These are phyloP conservation scores for Ilyonectria mors-panacis DNA, from an alignment of 2,329 filamentous ascomycete genomes.

Conservation along the genomic window DNA sequence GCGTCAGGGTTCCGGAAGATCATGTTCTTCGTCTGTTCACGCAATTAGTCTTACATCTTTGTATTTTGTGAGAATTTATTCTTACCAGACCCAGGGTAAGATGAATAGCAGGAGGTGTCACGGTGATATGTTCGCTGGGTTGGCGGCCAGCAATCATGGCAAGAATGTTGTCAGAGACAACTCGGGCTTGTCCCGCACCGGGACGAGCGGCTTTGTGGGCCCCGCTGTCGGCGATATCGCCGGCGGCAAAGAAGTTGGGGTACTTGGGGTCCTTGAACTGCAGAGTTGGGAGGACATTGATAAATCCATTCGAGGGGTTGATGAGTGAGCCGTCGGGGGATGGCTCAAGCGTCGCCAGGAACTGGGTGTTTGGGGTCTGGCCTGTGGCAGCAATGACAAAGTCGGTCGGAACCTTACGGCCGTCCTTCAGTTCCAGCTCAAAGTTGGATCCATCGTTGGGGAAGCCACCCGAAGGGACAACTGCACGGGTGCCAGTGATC, in stretches of 20 bases:
- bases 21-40: slow-evolving; percentile 43
- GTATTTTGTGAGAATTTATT: accelerated
- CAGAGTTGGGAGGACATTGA: slow-evolving; percentile 37
- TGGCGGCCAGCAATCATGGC: slow-evolving; percentile 38
- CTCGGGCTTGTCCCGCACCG: slow-evolving; percentile 37
- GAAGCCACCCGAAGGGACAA: slow-evolving; percentile 40
- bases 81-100: slow-evolving; percentile 43
- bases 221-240: slow-evolving; percentile 46
- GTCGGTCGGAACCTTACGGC: slow-evolving; percentile 38
- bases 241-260: slow-evolving; percentile 43
- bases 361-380: slow-evolving; percentile 47
- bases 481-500: slow-evolving; percentile 41
- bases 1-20: slow-evolving; percentile 45
- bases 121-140: slow-evolving; percentile 25
- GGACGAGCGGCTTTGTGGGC: slow-evolving; percentile 46
- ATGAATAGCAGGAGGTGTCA: slow-evolving; percentile 44
- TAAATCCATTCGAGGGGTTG: slow-evolving; percentile 44
- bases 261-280: slow-evolving; percentile 45
- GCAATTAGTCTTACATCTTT: neutral
- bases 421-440: slow-evolving; percentile 42
- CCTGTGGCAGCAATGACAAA: slow-evolving; percentile 45
- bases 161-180: slow-evolving; percentile 43
- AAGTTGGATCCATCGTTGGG: slow-evolving; percentile 38
- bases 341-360: slow-evolving; percentile 31
- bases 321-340: slow-evolving; percentile 25